Percentiles rank a stretch among this genome's conserved stretches.
Conservation (phyloP, 2,329 filamentous ascomycete genomes). For the Paracoccidioides brasiliensis region DNA sequence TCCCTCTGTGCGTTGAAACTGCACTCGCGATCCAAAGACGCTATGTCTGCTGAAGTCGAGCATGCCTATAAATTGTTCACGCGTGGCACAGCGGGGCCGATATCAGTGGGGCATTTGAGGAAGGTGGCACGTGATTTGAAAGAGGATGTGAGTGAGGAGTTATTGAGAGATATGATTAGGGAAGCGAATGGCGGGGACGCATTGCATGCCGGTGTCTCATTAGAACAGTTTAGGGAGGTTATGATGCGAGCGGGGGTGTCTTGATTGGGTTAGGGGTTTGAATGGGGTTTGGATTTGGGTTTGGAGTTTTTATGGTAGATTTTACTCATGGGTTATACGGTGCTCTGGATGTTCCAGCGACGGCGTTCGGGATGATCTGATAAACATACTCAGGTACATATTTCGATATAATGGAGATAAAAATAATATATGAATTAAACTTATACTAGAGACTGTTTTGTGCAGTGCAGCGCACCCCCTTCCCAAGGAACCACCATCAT, state of each 20-base stretch:
- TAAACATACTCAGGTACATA: neutral
- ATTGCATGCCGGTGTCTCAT: slow-evolving; percentile 54
- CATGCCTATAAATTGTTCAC: slow-evolving; percentile 76
- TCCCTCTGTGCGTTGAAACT: slow-evolving; percentile 81
- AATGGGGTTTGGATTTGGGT: neutral
- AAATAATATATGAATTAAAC: neutral
- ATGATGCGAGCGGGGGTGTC: slow-evolving; percentile 78
- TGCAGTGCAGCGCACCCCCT: neutral
- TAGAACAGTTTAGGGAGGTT: slow-evolving; percentile 73
- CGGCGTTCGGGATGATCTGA: slow-evolving; percentile 2
- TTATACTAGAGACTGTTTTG: neutral
- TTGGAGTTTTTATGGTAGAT: neutral
- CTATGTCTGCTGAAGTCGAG: slow-evolving; percentile 56
- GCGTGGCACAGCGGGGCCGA: slow-evolving; percentile 44
- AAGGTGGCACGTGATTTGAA: slow-evolving; percentile 68
- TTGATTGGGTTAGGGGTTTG: slow-evolving; percentile 32
- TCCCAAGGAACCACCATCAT: neutral
- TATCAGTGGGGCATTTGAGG: slow-evolving; percentile 66
- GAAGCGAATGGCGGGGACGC: slow-evolving; percentile 79
- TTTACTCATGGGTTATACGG: neutral
- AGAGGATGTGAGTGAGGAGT: slow-evolving; percentile 69
- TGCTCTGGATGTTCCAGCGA: neutral
- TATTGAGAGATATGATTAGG: slow-evolving; percentile 84
- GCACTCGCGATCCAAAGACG: slow-evolving; percentile 42
- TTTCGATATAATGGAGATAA: neutral